phyloP scores from a whole-genome alignment of 1,284 basidiomycete species.

The Pisolithus thermaeus region DNA sequence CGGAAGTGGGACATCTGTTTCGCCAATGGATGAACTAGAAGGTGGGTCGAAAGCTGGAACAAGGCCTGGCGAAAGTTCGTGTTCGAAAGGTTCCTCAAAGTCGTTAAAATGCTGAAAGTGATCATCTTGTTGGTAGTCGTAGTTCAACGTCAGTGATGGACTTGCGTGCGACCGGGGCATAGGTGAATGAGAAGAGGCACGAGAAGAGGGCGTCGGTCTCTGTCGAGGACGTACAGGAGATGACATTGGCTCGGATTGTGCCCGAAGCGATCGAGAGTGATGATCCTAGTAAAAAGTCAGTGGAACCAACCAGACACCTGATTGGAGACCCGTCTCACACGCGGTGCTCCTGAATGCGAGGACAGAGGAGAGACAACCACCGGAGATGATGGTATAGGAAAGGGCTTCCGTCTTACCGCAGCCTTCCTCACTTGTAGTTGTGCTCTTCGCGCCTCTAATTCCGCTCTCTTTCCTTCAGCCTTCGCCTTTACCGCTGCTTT shows the following conservation, averaged over 20 bases:
- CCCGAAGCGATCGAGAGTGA: constrained; percentile 6
- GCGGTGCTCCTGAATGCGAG: neutral
- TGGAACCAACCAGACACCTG: neutral
- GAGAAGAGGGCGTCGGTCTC: constrained; percentile 3
- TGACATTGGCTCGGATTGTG: constrained; percentile 9
- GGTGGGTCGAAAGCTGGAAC: constrained; percentile 6
- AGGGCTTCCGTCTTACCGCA: constrained; percentile 24
- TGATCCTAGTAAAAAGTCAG: constrained; percentile 9
- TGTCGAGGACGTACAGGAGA: constrained; percentile 3
- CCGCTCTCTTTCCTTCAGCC: constrained; percentile 11
- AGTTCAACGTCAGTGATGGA: constrained; percentile 10
- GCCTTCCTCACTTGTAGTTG: constrained; percentile 7
- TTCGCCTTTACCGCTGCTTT: constrained; percentile 18
- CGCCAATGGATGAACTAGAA: constrained; percentile 17
- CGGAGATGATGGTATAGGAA: constrained; percentile 23
- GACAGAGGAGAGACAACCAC: neutral
- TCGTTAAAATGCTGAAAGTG: constrained; percentile 11
- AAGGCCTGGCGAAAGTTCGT: constrained; percentile 4
- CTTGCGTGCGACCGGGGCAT: neutral
- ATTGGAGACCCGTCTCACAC: constrained; percentile 4
- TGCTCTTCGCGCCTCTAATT: constrained; percentile 8
- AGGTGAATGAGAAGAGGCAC: constrained; percentile 10
- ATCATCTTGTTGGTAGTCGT: constrained; percentile 12
- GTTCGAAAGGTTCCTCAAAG: constrained; percentile 1
- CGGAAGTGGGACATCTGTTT: constrained; percentile 13